Conservation (phyloP, 139 green algal species). For the Mesostigma viride region DNA sequence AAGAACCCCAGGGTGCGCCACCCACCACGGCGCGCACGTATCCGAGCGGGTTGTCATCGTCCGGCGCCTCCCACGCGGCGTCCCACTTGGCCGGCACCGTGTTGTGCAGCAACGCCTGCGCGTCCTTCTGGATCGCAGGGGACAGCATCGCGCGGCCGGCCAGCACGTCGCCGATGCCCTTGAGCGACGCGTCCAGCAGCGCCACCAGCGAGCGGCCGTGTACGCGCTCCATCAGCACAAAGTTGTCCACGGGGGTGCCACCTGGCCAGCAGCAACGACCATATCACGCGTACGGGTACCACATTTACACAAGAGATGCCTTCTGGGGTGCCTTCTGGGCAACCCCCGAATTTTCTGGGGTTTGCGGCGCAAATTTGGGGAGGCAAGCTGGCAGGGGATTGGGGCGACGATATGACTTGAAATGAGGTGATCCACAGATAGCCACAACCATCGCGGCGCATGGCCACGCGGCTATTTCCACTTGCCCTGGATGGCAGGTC, state of each 20-base stretch:
- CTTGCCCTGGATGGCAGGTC: too few species aligned
- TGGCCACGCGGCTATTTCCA: too few species aligned
- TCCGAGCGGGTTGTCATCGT: background rate
- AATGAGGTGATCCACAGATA: too few species aligned
- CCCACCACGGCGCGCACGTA: background rate
- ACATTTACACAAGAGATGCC: background rate
- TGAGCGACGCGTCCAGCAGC: constrained; percentile 32
- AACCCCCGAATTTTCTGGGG: too few species aligned
- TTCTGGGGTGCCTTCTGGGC: too few species aligned
- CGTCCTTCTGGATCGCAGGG: background rate
- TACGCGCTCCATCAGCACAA: constrained; percentile 43
- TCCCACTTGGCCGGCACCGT: constrained; percentile 49
- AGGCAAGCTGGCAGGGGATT: too few species aligned
- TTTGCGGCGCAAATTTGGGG: too few species aligned
- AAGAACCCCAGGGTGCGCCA: too few species aligned
- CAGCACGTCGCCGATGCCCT: constrained; percentile 34
- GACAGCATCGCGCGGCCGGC: constrained; percentile 32
- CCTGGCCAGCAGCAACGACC: background rate
- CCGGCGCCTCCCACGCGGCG: constrained; percentile 43
- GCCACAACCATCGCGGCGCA: too few species aligned
- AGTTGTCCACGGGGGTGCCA: constrained; percentile 29
- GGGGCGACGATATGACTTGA: too few species aligned
- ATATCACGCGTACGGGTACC: background rate
- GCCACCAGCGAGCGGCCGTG: constrained; percentile 32
- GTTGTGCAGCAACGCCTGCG: constrained; percentile 36